Conservation (phyloP, 140 eudicot genomes). For the Flaveria floridana region DNA sequence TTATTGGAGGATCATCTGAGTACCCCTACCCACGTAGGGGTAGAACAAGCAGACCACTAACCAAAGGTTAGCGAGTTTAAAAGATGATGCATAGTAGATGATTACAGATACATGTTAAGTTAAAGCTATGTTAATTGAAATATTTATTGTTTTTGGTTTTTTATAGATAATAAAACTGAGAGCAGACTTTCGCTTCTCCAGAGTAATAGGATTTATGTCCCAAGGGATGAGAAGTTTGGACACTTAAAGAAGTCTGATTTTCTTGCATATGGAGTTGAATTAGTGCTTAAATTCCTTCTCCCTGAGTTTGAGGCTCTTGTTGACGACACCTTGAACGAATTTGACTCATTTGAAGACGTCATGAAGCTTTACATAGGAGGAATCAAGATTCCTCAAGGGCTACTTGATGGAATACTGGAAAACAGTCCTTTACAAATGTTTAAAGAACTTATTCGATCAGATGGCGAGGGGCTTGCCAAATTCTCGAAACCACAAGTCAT, state of each 20-base stretch:
- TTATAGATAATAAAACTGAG: slow-evolving; percentile 51
- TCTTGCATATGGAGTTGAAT: slow-evolving; percentile 48
- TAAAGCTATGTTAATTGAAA: neutral
- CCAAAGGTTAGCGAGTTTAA: slow-evolving; percentile 34
- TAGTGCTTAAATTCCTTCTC: slow-evolving; percentile 42
- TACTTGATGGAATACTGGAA: slow-evolving; percentile 37
- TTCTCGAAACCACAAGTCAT: slow-evolving; percentile 63
- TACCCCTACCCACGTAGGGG: slow-evolving; percentile 85
- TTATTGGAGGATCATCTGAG: slow-evolving; percentile 61
- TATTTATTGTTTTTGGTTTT: neutral
- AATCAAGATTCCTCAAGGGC: slow-evolving; percentile 31
- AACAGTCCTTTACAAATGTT: slow-evolving; percentile 48
- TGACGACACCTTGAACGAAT: slow-evolving; percentile 49
- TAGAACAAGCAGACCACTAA: slow-evolving; percentile 64
- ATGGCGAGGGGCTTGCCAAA: slow-evolving; percentile 42
- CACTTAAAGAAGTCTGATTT: slow-evolving; percentile 64
- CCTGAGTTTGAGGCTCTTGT: slow-evolving; percentile 47
- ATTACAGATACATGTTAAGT: neutral
- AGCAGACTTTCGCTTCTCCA: slow-evolving; percentile 47
- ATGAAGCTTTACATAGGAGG: slow-evolving; percentile 55
- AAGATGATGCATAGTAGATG: too few species aligned
- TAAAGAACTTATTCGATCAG: slow-evolving; percentile 45
- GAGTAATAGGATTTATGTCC: slow-evolving; percentile 56
- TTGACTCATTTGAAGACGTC: slow-evolving; percentile 48
- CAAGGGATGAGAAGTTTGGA: slow-evolving; percentile 66